These are phyloP conservation scores for Patellaria atrata DNA, from an alignment of 495 filamentous ascomycete species.

Conservation along the genomic window DNA sequence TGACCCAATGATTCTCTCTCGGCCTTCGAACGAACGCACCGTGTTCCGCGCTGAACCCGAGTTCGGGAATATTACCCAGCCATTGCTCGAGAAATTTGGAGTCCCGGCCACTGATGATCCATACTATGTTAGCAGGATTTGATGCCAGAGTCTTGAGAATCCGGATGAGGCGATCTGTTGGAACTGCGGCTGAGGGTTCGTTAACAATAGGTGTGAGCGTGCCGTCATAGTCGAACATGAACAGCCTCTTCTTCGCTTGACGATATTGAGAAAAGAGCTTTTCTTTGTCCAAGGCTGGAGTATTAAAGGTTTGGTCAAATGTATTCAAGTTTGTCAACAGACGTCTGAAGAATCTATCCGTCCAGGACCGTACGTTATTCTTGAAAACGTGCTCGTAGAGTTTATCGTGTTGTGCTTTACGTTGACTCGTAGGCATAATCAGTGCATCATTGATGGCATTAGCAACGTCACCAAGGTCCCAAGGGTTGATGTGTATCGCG, in stretches of 20 bases:
- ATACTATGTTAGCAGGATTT: slow-evolving; percentile 73
- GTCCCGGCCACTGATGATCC: slow-evolving; percentile 93
- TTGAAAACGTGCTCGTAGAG: slow-evolving; percentile 73
- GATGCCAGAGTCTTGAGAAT: slow-evolving; percentile 66
- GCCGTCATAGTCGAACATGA: slow-evolving; percentile 98
- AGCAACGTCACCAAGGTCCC: slow-evolving; percentile 72
- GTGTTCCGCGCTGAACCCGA: slow-evolving; percentile 90
- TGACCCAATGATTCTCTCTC: slow-evolving; percentile 59
- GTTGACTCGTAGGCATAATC: slow-evolving; percentile 50
- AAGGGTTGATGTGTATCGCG: slow-evolving; percentile 90
- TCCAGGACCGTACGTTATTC: slow-evolving; percentile 75
- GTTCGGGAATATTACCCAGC: slow-evolving; percentile 67
- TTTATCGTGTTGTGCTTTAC: slow-evolving; percentile 39
- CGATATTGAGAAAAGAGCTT: slow-evolving; percentile 57
- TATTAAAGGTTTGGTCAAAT: slow-evolving; percentile 57
- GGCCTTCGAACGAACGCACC: slow-evolving; percentile 85
- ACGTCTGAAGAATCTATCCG: slow-evolving; percentile 55
- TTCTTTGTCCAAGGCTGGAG: slow-evolving; percentile 62
- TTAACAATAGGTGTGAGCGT: slow-evolving; percentile 93
- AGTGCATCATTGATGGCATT: slow-evolving; percentile 65
- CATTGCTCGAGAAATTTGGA: slow-evolving; percentile 76
- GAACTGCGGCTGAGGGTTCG: slow-evolving; percentile 75
- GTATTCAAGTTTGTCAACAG: slow-evolving; percentile 65
- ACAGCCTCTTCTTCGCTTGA: slow-evolving; percentile 56
- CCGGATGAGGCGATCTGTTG: slow-evolving; percentile 63